Base-by-base conservation (phyloP, 441 rosid genomes). In the Breynia disticha region DNA sequence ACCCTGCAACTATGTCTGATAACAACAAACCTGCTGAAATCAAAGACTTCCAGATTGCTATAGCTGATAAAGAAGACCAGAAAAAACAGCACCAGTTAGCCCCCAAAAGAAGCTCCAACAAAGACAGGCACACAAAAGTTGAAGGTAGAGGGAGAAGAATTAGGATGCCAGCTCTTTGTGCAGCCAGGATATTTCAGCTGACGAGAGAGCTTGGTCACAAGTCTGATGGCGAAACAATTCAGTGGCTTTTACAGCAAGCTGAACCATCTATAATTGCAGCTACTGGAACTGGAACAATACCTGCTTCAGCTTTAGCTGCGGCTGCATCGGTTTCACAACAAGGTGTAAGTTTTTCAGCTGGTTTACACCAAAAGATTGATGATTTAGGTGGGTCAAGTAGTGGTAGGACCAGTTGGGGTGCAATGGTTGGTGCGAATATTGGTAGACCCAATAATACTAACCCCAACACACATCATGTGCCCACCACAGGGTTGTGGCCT, bases 121-220 rank as follows among this genome's bases (percentile, higher is more conserved):
- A 87, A 64, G 98, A 90, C 76, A 77, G 95, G 37, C 96, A 90
- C 71, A 90, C 87, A 39, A 90, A 90, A 65, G 98, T 90, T 19
- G 98, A 90, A 74, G 98, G 98, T 3, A 68, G 96, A 57, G 98
- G 98, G 19, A 72, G 98, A 39, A 77, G 98, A 59, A 87, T 90
- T 46, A 73, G 98, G 87, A 90, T 87, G 98, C 98, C 96, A 17
- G 97, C 97, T 15, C 73, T 87, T 15, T 90, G 98, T 62, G 98
- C 98, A 0, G 96, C 98, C 24, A 76, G 98, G 76, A 87, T 90
- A 62, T 90, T 90, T 54, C 98, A 90, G 52, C 73, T 87, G 70
- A 90, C 98, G 45, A 81, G 98, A 53, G 98, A 90, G 76, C 75
- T 90, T 76, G 96, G 96, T 59, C 98, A 90, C 62, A 90, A 87